Evolutionary conservation across 495 filamentous ascomycete species (phyloP).

Genomic region (Aspergillus wentii): DNA sequence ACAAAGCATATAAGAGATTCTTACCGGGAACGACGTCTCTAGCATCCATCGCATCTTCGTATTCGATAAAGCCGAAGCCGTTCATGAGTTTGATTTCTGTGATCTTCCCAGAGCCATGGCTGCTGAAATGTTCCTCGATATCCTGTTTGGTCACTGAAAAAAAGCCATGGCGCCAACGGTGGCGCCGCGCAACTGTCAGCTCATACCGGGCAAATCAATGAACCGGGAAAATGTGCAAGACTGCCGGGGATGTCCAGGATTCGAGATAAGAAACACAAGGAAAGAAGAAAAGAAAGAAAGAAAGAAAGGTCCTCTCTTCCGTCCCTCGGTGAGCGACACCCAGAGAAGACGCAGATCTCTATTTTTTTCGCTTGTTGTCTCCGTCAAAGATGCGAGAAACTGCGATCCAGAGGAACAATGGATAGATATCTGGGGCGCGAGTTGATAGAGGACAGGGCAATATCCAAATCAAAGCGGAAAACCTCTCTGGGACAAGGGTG

Average conservation of each 20-base stretch:
- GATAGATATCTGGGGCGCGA: too few relatives aligned
- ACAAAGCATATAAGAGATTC: constrained; percentile 13
- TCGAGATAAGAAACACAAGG: constrained; percentile 2
- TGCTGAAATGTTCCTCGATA: constrained; percentile 92
- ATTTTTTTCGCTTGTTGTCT: too few relatives aligned
- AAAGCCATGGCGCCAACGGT: constrained; percentile 13
- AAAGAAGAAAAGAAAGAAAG: constrained; percentile 1
- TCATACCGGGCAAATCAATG: too few relatives aligned
- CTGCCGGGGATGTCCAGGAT: constrained; percentile 14
- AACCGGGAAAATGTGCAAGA: constrained; percentile 16
- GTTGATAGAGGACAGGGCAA: neutral
- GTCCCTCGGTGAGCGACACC: constrained; percentile 1
- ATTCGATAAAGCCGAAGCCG: constrained; percentile 98
- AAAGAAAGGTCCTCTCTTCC: constrained; percentile 6
- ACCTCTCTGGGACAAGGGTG: constrained; percentile 19
- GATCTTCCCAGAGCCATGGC: constrained; percentile 93
- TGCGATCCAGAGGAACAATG: too few relatives aligned
- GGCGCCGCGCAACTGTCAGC: constrained; percentile 25
- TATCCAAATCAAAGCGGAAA: constrained; percentile 6
- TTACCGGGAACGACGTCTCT: constrained; percentile 95
- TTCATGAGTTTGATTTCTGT: constrained; percentile 99
- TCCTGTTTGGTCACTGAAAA: constrained; percentile 87
- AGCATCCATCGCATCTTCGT: constrained; percentile 95
- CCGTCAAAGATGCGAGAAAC: too few relatives aligned
- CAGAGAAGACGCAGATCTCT: too few relatives aligned